A percentile compares a stretch with the other conserved stretches of the same genome.
These are phyloP conservation scores for Lactifluus hygrophoroides DNA, from an alignment of 768 basidiomycete genomes.

Conservation along the genomic window DNA sequence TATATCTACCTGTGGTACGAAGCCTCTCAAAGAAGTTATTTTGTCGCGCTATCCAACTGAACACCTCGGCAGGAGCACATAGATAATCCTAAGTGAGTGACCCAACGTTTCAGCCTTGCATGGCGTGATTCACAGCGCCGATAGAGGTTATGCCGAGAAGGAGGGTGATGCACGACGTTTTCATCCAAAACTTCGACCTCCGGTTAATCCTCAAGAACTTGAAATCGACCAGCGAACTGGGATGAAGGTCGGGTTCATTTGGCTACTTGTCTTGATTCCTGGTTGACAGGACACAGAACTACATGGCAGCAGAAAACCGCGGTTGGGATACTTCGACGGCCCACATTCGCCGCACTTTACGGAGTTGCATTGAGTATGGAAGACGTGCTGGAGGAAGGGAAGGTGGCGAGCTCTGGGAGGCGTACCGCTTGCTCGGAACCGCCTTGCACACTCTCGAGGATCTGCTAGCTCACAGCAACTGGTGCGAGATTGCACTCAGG, in stretches of 20 bases:
- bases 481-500: conserved; percentile 65
- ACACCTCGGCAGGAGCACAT: too few relatives aligned
- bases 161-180: conserved; percentile 65
- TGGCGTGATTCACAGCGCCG: background rate
- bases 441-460: conserved; percentile 67
- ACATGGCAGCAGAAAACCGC: conserved; percentile 58
- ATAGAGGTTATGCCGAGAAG: conserved; percentile 42
- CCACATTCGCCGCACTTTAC: conserved; percentile 53
- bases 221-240: conserved; percentile 70
- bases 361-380: conserved; percentile 58
- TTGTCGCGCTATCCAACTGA: too few relatives aligned
- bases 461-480: conserved; percentile 70
- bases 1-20: conserved; percentile 61
- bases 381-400: conserved; percentile 48
- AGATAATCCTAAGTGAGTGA: conserved; percentile 60
- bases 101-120: background rate
- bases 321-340: conserved; percentile 70
- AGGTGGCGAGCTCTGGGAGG: conserved; percentile 50
- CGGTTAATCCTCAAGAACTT: conserved; percentile 62
- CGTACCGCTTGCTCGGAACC: conserved; percentile 63
- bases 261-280: background rate
- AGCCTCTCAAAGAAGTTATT: conserved; percentile 20
- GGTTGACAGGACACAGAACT: conserved; percentile 39
- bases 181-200: conserved; percentile 66
- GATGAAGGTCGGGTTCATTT: too few relatives aligned